phyloP scores from a whole-genome alignment of 1,284 basidiomycete genomes.

The Fomitopsis pinicola region DNA sequence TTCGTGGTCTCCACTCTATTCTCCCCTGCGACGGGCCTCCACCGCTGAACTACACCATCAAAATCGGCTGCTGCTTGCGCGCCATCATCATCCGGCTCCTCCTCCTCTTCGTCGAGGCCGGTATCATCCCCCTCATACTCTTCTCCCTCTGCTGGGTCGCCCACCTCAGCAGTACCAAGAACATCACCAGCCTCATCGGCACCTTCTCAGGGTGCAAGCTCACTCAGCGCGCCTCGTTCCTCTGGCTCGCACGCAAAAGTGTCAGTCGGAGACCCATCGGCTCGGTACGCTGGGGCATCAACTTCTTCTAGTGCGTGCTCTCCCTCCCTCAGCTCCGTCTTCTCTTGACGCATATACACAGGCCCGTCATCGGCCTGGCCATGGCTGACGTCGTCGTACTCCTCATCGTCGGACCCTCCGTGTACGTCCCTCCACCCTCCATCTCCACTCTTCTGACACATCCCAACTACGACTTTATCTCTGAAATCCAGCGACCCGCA shows the following conservation, averaged over 20 bases:
- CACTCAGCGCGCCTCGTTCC: slow-evolving; percentile 21
- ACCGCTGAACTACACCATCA: slow-evolving; percentile 26
- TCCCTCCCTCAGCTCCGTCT: background rate
- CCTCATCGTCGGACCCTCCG: slow-evolving; percentile 28
- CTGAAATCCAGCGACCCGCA: slow-evolving; percentile 23
- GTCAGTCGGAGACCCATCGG: slow-evolving; percentile 27
- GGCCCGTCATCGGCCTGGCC: slow-evolving; percentile 23
- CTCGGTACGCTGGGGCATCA: slow-evolving; percentile 26
- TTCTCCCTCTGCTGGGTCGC: slow-evolving; percentile 31
- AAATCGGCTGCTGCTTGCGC: slow-evolving; percentile 16
- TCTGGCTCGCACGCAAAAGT: slow-evolving; percentile 24
- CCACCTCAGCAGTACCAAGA: slow-evolving; percentile 26
- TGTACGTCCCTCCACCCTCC: slow-evolving; percentile 15
- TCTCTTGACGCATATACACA: slow-evolving; percentile 1
- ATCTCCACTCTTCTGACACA: background rate
- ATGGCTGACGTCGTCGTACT: slow-evolving; percentile 28
- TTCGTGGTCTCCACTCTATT: background rate
- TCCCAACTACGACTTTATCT: background rate
- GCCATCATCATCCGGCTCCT: slow-evolving; percentile 24
- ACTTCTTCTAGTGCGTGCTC: slow-evolving; percentile 25
- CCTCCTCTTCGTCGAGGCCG: slow-evolving; percentile 27
- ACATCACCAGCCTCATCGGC: slow-evolving; percentile 29
- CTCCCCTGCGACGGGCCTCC: slow-evolving; percentile 14
- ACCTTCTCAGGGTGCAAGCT: slow-evolving; percentile 28
- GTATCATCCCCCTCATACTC: slow-evolving; percentile 29